Conservation (phyloP, 306 rosid genomes). For the Citrullus amarus region DNA sequence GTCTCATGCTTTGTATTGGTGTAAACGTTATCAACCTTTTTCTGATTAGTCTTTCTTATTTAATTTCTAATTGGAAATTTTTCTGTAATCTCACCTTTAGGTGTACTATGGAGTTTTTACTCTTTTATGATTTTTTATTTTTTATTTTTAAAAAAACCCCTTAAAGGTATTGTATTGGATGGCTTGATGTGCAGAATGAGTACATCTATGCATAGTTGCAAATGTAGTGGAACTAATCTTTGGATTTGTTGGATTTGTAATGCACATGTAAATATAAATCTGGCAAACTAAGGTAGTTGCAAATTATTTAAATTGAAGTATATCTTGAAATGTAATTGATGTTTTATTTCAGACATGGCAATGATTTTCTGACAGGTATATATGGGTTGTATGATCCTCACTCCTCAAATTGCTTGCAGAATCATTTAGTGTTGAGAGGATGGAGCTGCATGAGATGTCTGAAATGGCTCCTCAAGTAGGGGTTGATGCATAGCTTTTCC, state of each 20-base stretch:
- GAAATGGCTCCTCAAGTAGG: background rate
- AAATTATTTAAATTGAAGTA: background rate
- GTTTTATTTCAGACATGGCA: background rate
- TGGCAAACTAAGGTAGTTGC: background rate
- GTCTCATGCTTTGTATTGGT: too few species aligned
- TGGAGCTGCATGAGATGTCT: background rate
- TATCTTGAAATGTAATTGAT: background rate
- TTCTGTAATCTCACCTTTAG: too few species aligned
- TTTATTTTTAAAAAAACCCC: too few species aligned
- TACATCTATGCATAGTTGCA: background rate
- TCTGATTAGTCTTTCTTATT: too few species aligned
- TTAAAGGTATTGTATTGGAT: background rate
- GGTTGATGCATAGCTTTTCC: background rate
- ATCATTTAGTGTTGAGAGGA: background rate
- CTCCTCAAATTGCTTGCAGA: background rate
- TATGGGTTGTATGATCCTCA: background rate
- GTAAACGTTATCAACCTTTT: too few species aligned
- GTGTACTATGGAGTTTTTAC: too few species aligned
- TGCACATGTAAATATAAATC: background rate
- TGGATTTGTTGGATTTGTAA: background rate
- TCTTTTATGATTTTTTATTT: too few species aligned
- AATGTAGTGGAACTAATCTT: background rate
- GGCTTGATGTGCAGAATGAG: background rate
- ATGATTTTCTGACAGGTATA: background rate
- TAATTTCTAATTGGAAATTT: too few species aligned